Evolutionary conservation across 208 protist genomes (phyloP), one percentile per base, ranked within the genome.

Genomic region (Wallacemonas collosoma): DNA sequence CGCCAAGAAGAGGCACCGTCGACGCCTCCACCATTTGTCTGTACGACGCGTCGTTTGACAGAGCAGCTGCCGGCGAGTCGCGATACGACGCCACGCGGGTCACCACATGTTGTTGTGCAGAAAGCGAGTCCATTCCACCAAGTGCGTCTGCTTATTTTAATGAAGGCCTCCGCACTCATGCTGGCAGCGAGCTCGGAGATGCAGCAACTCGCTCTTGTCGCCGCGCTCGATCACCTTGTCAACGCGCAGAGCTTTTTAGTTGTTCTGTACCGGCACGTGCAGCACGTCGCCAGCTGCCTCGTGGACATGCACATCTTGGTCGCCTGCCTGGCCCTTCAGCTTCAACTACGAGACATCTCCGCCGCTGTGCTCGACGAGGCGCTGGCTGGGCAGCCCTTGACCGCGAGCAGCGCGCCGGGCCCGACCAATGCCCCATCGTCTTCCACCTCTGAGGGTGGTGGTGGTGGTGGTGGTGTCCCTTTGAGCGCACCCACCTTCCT

Each of bases 271-370:
- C 70, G 71, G 1, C 79, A 91, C 56, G 83, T 76, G 2, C 72
- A 64, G 51, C 61, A 85, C 68, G 75, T 75, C 7, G 45, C 57
- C 17, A 61, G 72, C 40, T 48, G 83, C 17, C 51, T 75, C 4
- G 62, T 67, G 3, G 80, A 88, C 41, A 81, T 83, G 78, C 86
- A 91, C 69, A 36, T 88, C 14, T 36, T 91, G 4, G 73, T 82
- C 15, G 80, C 86, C 17, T 77, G 81, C 56, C 36, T 86, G 2
- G 72, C 82, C 39, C 58, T 79, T 35, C 80, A 74, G 35, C 63
- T 86, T 39, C 77, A 80, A 2, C 65, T 91, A 55, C 82, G 86
- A 3, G 70, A 85, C 44, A 56, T 87, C 53, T 67, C 74, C 41
- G 36, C 41, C 26, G 41, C 12, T 3, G 60, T 65, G 43, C 43